Evolutionary conservation across 257 asterid genomes (phyloP).

Genomic region (Hygrophila difformis): DNA sequence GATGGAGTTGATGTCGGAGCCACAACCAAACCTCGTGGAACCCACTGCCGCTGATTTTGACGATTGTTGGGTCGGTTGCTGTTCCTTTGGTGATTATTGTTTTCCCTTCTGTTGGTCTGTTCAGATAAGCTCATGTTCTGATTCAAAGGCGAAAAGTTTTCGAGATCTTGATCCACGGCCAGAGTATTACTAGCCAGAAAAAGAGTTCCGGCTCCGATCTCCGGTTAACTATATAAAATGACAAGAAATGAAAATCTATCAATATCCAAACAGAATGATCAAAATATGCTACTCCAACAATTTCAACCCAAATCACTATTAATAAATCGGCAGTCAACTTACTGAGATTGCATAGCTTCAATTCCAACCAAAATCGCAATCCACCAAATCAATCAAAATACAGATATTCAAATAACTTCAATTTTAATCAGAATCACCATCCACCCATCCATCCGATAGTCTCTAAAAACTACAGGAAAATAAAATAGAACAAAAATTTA

Average conservation of each 20-base stretch:
- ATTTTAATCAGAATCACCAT: not conserved
- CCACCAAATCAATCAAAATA: too few relatives aligned
- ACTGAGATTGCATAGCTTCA: too few relatives aligned
- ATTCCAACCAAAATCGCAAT: too few relatives aligned
- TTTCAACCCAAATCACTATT: too few relatives aligned
- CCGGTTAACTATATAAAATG: not conserved
- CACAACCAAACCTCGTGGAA: constrained; percentile 45
- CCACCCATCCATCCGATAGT: not conserved
- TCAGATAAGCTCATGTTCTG: constrained; percentile 77
- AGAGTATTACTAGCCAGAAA: not conserved
- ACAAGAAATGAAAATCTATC: not conserved
- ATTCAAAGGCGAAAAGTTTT: constrained; percentile 19
- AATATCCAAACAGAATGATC: not conserved
- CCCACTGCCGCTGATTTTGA: constrained; percentile 68
- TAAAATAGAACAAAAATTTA: too few relatives aligned
- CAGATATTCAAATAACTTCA: too few relatives aligned
- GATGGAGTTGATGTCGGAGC: constrained; percentile 16
- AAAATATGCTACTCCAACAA: not conserved
- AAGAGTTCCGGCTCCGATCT: not conserved
- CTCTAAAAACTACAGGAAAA: too few relatives aligned
- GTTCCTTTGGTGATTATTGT: constrained; percentile 38
- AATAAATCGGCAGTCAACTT: too few relatives aligned
- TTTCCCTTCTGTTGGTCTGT: constrained; percentile 44
- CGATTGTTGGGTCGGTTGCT: constrained; percentile 39
- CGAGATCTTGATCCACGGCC: constrained; percentile 18